phyloP scores from a whole-genome alignment of 257 asterid species.

The Plantago major region DNA sequence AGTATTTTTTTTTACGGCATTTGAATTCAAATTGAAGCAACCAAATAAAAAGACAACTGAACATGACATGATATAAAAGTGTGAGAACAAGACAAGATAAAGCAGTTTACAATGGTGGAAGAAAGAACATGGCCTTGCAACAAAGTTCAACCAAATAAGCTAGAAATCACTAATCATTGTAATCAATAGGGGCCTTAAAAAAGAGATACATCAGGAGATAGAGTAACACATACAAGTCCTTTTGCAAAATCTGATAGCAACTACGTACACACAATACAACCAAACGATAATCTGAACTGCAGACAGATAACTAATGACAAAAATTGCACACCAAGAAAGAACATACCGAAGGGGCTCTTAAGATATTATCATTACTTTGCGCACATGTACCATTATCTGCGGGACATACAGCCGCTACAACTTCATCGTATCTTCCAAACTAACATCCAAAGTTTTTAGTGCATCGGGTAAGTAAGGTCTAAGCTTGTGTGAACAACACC shows the following conservation, averaged over 20 bases:
- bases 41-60: too few relatives aligned
- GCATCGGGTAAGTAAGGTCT: conserved; percentile 65
- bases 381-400: conserved; percentile 32
- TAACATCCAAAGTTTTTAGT: conserved; percentile 41
- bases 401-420: conserved; percentile 50
- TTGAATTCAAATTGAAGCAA: conserved; percentile 7
- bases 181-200: background rate
- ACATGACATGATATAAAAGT: background rate
- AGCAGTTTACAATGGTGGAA: background rate
- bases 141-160: too few relatives aligned
- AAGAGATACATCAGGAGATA: too few relatives aligned
- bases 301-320: too few relatives aligned
- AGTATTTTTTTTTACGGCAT: conserved; percentile 9
- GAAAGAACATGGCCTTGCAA: background rate
- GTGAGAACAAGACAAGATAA: background rate
- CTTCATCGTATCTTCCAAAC: conserved; percentile 57
- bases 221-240: too few relatives aligned
- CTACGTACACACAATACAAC: background rate
- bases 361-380: conserved; percentile 32
- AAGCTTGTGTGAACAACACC: conserved; percentile 59
- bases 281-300: background rate
- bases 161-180: too few relatives aligned
- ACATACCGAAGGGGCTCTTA: conserved; percentile 48
- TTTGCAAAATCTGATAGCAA: too few relatives aligned
- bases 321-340: conserved; percentile 10